These are phyloP conservation scores for Ploettnerulaceae sp. DNA, from an alignment of 2,329 filamentous ascomycete genomes.

Conservation along the genomic window DNA sequence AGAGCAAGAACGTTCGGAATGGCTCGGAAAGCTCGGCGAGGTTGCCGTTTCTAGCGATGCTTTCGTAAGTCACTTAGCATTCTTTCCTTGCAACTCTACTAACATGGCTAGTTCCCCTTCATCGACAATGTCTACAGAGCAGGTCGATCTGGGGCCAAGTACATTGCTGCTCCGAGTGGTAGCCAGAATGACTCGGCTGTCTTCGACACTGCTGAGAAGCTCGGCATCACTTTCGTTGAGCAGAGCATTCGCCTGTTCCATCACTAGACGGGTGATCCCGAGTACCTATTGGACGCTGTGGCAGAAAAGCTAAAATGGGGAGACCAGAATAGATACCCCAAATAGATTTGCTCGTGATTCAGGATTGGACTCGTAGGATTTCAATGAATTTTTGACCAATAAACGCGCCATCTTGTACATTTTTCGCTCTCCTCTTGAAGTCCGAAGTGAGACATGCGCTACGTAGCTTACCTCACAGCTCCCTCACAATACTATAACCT, in stretches of 20 bases:
- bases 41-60: constrained; percentile 92
- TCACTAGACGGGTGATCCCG: constrained; percentile 58
- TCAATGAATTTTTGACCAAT: background rate
- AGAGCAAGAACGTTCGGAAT: constrained; percentile 75
- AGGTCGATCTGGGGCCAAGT: constrained; percentile 84
- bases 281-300: constrained; percentile 8
- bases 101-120: constrained; percentile 76
- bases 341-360: constrained; percentile 15
- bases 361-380: background rate
- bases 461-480: no score
- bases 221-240: constrained; percentile 91
- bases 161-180: constrained; percentile 87
- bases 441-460: no score
- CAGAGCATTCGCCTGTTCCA: constrained; percentile 93
- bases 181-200: constrained; percentile 81
- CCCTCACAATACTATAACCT: no score
- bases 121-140: constrained; percentile 96
- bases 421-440: no score
- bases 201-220: constrained; percentile 84
- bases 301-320: constrained; percentile 17
- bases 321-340: constrained; percentile 25
- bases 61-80: constrained; percentile 65
- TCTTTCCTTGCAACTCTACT: constrained; percentile 6
- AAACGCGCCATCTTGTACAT: no score
- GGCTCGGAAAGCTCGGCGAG: constrained; percentile 74